Percentiles rank a stretch among this genome's conserved stretches.
phyloP scores from a whole-genome alignment of 1,284 basidiomycete species.

The Trichosporon asahii region DNA sequence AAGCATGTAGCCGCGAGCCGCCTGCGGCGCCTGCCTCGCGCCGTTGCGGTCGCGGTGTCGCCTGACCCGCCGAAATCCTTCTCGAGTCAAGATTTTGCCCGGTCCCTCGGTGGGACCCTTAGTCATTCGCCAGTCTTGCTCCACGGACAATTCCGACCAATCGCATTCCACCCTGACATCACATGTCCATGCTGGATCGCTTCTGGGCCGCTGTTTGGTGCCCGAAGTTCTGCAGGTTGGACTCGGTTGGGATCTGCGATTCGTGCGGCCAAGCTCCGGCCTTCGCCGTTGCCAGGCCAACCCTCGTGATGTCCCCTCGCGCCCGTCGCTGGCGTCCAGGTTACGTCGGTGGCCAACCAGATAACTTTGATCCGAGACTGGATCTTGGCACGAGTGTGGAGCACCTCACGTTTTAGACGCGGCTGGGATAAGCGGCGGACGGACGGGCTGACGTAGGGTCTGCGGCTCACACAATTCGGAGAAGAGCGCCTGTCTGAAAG shows the following conservation, averaged over 20 bases:
- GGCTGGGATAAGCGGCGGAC: neutral
- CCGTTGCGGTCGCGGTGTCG: no score
- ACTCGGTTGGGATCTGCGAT: neutral
- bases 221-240: neutral
- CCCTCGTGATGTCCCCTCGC: neutral
- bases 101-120: neutral
- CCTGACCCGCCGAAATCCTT: neutral
- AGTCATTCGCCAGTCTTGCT: neutral
- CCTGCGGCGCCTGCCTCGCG: no score
- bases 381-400: neutral
- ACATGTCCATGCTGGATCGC: neutral
- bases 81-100: neutral
- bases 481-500: neutral
- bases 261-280: neutral
- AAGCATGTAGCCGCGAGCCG: no score
- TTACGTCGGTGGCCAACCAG: neutral
- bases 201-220: neutral
- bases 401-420: neutral
- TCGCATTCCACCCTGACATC: neutral
- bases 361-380: neutral
- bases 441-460: neutral
- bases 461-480: neutral
- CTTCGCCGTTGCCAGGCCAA: neutral
- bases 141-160: slow-evolving; percentile 1
- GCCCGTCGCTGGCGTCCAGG: neutral